phyloP scores from a whole-genome alignment of 1,284 basidiomycete genomes.

The Moesziomyces antarcticus region DNA sequence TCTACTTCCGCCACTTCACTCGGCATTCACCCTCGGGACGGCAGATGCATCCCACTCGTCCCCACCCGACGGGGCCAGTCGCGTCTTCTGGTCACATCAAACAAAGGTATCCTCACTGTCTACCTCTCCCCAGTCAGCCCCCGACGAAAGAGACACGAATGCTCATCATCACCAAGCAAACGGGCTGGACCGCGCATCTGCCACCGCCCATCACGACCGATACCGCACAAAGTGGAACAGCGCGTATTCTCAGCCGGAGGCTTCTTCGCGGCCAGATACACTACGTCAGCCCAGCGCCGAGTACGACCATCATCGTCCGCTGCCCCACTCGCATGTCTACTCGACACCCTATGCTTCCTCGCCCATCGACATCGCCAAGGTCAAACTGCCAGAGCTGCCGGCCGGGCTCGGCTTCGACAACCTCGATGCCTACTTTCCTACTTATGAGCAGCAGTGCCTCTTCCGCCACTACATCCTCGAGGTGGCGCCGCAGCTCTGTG shows the following conservation, averaged over 20 bases:
- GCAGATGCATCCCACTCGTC: constrained; percentile 3
- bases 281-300: constrained; percentile 8
- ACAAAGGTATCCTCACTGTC: neutral
- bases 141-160: constrained; percentile 3
- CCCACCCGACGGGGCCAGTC: constrained; percentile 10
- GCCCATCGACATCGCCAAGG: constrained; percentile 32
- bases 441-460: constrained; percentile 39
- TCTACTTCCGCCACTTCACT: neutral
- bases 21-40: neutral
- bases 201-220: constrained; percentile 25
- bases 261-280: neutral
- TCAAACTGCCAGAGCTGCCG: constrained; percentile 34
- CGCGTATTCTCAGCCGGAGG: neutral
- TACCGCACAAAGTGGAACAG: constrained; percentile 8
- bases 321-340: constrained; percentile 1
- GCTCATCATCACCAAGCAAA: constrained; percentile 2
- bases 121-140: constrained; percentile 18
- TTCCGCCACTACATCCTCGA: constrained; percentile 46
- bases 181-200: constrained; percentile 16
- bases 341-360: constrained; percentile 11
- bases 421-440: constrained; percentile 41
- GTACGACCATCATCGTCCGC: constrained; percentile 29
- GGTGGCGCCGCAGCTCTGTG: constrained; percentile 40
- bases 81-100: neutral
- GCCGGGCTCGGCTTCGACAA: constrained; percentile 40